A percentile compares a stretch with the other conserved stretches of the same genome.
Conservation (phyloP, 768 basidiomycete species). For the Tylopilus plumbeoviolaceoides region DNA sequence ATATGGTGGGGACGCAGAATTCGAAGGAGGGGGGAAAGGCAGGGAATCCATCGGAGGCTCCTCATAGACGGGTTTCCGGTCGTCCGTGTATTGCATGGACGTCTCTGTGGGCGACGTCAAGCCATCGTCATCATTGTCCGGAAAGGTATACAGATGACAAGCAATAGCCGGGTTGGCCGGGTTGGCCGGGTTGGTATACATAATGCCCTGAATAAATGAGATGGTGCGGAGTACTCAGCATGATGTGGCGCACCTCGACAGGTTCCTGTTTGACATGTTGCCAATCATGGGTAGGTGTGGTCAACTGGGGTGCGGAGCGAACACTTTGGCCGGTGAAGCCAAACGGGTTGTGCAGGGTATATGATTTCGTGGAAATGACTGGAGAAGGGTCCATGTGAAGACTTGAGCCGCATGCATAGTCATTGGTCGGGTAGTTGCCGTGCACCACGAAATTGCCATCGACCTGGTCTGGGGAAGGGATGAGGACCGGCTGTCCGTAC, state of each 20-base stretch:
- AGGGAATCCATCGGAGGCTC: constrained; percentile 32
- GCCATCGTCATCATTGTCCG: constrained; percentile 13
- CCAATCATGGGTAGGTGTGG: constrained; percentile 16
- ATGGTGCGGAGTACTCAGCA: neutral
- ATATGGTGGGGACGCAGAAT: constrained; percentile 16
- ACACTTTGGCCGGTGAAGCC: constrained; percentile 3
- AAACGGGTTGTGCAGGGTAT: constrained; percentile 27
- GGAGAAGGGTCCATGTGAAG: constrained; percentile 7
- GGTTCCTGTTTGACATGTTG: constrained; percentile 24
- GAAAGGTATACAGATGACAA: constrained; percentile 13
- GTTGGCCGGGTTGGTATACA: constrained; percentile 13
- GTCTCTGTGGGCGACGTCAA: constrained; percentile 1
- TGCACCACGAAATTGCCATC: constrained; percentile 18
- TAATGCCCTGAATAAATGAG: constrained; percentile 14
- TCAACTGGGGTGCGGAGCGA: neutral
- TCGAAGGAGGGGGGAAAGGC: constrained; percentile 27
- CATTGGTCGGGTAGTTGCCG: constrained; percentile 1
- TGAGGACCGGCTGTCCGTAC: constrained; percentile 32
- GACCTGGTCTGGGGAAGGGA: constrained; percentile 22
- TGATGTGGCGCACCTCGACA: constrained; percentile 18
- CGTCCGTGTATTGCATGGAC: constrained; percentile 10
- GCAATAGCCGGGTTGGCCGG: constrained; percentile 6
- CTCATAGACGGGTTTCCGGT: constrained; percentile 11
- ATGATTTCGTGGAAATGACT: constrained; percentile 22
- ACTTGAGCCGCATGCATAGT: neutral